Evolutionary conservation across 441 rosid genomes (phyloP), one percentile per base, ranked within the genome.

Genomic region (Erodium moschatum): DNA sequence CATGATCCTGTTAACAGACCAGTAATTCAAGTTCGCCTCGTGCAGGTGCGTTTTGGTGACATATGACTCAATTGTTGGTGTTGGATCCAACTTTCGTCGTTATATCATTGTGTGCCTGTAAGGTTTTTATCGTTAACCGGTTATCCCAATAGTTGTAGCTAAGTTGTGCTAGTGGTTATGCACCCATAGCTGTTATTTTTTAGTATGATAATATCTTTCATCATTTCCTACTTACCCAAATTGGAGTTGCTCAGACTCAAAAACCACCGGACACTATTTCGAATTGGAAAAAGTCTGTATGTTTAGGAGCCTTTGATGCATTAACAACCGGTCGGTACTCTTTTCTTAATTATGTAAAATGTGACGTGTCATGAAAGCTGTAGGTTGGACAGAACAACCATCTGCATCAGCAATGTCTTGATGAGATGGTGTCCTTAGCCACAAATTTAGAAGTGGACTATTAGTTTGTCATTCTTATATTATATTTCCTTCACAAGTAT

Each of bases 21-120:
- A 18, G 61, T 54, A 54, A 54, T 54, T 54, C 21, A 54, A 54
- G 61, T 54, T 7, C 61, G 61, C 10, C 61, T 54, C 6, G 61
- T 54, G 24, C 61, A 54, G 61, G 61, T 54, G 11, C n/a, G 61
- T 54, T 54, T 40, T 40, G 46, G 46, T 40, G 10, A 10, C 8
- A 10, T 40, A 40, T 40, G 10, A 48, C 54, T 48, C 54, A 15
- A 18, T 16, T 52, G 60, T 52, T 15, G 20, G 6, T n/a, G 60
- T 52, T 15, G 60, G 12, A 8, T 52, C 20, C 20, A n/a, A 5
- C 19, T 6, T 52, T 52, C 20, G 3, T 15, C 12, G 2, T 18
- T 15, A 13, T 52, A 12, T 15, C 21, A 1, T 13, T 6, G 60
- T 52, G 60, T 7, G 60, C 60, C 21, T 52, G 7, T 18, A 52